Conservation (phyloP, 805 yeast species). For the Candida germanica region DNA sequence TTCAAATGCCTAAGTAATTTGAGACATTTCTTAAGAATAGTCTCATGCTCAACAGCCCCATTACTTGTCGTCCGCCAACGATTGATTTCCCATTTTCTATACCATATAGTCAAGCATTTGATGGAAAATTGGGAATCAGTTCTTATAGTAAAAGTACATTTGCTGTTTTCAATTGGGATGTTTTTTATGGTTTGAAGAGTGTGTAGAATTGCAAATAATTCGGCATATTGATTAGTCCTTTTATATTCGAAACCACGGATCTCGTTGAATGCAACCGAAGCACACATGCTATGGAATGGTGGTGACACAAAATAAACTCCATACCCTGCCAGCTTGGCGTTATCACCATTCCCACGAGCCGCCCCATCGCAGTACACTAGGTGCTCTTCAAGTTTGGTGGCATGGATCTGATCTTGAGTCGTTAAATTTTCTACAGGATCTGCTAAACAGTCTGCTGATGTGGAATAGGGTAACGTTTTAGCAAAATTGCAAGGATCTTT, state of each 20-base stretch:
- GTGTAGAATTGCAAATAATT: conserved; percentile 59
- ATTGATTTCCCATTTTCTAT: conserved; percentile 33
- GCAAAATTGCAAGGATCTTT: too few species aligned
- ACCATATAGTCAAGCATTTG: conserved; percentile 57
- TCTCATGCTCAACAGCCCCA: conserved; percentile 47
- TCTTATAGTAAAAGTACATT: conserved; percentile 30
- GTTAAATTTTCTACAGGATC: too few species aligned
- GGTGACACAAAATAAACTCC: conserved; percentile 55
- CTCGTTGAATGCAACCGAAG: not conserved
- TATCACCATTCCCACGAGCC: conserved; percentile 54
- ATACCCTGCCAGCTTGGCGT: conserved; percentile 45
- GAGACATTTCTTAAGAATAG: conserved; percentile 41
- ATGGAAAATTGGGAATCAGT: conserved; percentile 74
- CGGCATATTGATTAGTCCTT: conserved; percentile 82
- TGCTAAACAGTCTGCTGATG: too few species aligned
- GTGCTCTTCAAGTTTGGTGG: not conserved
- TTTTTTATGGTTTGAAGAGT: conserved; percentile 1
- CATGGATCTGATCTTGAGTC: not conserved
- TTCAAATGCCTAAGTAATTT: conserved; percentile 30
- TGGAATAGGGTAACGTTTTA: too few species aligned
- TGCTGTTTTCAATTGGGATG: not conserved
- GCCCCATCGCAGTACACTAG: conserved; percentile 79
- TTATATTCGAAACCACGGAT: not conserved
- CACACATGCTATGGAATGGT: not conserved
- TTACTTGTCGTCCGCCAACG: conserved; percentile 52